Evolutionary conservation across 352 stramenopile genomes (phyloP).

Genomic region (Globisporangium cederbergense): DNA sequence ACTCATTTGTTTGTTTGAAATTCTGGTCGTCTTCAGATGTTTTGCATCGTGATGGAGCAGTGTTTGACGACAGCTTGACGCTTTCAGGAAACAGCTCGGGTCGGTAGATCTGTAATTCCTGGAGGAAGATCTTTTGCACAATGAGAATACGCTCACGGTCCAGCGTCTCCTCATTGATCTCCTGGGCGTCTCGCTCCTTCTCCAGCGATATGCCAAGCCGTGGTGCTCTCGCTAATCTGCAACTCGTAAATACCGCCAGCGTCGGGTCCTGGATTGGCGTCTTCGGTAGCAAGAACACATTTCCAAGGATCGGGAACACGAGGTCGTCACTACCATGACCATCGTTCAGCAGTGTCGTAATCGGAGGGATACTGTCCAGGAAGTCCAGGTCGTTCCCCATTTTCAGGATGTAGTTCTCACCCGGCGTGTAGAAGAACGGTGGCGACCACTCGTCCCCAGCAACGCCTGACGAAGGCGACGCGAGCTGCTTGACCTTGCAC

Average conservation of each 20-base stretch:
- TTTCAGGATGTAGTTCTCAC: constrained; percentile 76
- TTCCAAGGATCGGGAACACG: constrained; percentile 60
- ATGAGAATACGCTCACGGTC: constrained; percentile 45
- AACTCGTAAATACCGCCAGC: constrained; percentile 45
- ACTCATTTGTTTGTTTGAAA: constrained; percentile 1
- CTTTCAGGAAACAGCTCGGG: constrained; percentile 29
- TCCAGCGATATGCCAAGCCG: constrained; percentile 15
- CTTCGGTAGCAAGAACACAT: constrained; percentile 65
- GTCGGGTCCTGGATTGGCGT: constrained; percentile 58
- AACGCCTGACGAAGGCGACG: constrained; percentile 19
- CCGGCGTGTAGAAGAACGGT: constrained; percentile 58
- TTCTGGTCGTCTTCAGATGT: constrained; percentile 1
- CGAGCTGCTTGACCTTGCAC: constrained; percentile 58
- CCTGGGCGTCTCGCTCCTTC: constrained; percentile 18
- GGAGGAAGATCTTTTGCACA: constrained; percentile 53
- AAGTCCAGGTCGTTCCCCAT: constrained; percentile 74
- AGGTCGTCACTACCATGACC: constrained; percentile 25
- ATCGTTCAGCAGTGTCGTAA: constrained; percentile 45
- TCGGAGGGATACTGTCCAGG: constrained; percentile 44
- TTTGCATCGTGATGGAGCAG: not conserved
- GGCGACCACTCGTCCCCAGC: constrained; percentile 48
- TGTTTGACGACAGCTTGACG: constrained; percentile 7
- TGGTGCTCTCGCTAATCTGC: constrained; percentile 22
- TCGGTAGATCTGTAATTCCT: constrained; percentile 62
- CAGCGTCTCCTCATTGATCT: constrained; percentile 29